Base-by-base conservation (phyloP, 2,329 filamentous ascomycete species). In the Grosmannia serpens region DNA sequence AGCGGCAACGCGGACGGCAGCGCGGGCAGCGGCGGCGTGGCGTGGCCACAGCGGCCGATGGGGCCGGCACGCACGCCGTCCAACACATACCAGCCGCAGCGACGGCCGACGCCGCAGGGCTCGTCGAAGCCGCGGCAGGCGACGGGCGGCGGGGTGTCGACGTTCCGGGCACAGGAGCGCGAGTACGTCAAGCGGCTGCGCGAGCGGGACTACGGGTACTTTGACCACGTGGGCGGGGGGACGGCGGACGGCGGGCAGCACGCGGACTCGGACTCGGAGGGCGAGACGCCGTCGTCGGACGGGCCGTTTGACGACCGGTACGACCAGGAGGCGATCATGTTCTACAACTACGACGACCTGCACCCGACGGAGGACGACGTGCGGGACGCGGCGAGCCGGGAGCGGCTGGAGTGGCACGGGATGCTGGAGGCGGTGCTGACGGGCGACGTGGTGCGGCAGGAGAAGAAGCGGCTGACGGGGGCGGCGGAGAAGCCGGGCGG, bases 391-490 rank as follows among this genome's bases (percentile, higher is more conserved):
- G 84, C 86, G 62, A 96, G 91, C 68, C 82, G 91, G 61, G 94
- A 97, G 71, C 81, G 92, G 51, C 77, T 99, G 27, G 94, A 99
- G 73, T 99, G 94, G 94, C 91, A 99, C 73, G 90, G 90, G 3
- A 99, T 99, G 94, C 75, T 99, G 59, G 89, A 92, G 60, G 95
- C 92, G 17, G 94, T 99, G 4, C 75, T 99, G 64, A 96, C 91
- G 1, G 94, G 94, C 64, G 94, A 99, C 70, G 94, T 99, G 10
- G 92, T 99, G 59, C 89, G 90, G 67, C 94, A 99, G 71, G 94
- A 99, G 74, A 99, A 99, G 78, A 95, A 96, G 71, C 85, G 94
- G 51, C 73, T 99, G 67, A 94, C 95, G 64, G 91, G 90, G 52
- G 86, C 89, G 4, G 77, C 79, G 15, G 83, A 86, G 57, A 77